A percentile compares a stretch with the other conserved stretches of the same genome.
Conservation (phyloP, 331 rosid genomes). For the Spiraea crenata region DNA sequence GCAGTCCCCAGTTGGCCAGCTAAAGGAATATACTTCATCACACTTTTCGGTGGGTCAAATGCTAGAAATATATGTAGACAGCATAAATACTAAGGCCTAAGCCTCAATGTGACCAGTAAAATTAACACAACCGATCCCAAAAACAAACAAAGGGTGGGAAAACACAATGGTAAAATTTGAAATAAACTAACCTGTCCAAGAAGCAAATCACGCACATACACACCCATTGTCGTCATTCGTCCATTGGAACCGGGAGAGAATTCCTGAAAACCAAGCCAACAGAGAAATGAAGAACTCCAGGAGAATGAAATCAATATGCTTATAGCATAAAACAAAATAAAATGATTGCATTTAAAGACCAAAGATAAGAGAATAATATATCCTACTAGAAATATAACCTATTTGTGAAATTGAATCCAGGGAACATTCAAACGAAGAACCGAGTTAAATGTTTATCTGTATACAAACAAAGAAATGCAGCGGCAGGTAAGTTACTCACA, state of each 20-base stretch:
- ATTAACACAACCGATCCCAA: neutral
- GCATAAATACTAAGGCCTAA: neutral
- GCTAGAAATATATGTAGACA: neutral
- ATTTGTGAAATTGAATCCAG: neutral
- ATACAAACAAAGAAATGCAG: neutral
- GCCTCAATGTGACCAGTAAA: neutral
- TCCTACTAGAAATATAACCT: too few species aligned
- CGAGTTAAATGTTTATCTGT: neutral
- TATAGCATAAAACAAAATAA: neutral
- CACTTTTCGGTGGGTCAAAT: neutral
- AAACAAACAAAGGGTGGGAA: neutral
- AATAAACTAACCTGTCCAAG: slow-evolving; percentile 87
- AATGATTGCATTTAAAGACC: neutral
- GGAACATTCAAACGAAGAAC: neutral
- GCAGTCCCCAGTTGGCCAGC: neutral
- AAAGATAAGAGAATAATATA: neutral
- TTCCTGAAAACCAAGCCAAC: slow-evolving; percentile 53
- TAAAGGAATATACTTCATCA: neutral
- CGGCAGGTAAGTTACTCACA: neutral
- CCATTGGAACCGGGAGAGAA: slow-evolving; percentile 98
- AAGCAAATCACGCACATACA: slow-evolving; percentile 87
- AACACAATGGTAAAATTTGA: neutral
- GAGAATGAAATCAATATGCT: slow-evolving; percentile 11
- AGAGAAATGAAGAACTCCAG: neutral
- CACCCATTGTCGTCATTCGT: slow-evolving; percentile 92